Evolutionary conservation across 306 rosid species (phyloP).

Genomic region (Trichosanthes cucumerina): DNA sequence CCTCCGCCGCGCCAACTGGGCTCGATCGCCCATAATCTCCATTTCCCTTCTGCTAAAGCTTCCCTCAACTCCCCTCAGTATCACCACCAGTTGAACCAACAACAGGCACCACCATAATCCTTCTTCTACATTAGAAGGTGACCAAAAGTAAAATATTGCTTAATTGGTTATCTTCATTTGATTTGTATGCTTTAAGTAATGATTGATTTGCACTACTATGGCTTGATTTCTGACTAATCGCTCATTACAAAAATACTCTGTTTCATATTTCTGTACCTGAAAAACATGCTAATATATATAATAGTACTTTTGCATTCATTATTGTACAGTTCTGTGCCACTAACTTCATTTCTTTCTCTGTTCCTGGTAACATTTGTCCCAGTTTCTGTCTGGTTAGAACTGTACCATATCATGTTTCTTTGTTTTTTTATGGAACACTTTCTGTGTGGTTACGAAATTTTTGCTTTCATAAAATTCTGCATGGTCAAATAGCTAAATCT

Average conservation of each 20-base stretch:
- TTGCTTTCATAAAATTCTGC: background rate
- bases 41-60: conserved; percentile 33
- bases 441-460: background rate
- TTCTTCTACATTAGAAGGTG: conserved; percentile 4
- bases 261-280: background rate
- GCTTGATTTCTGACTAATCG: conserved; percentile 9
- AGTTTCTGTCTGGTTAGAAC: background rate
- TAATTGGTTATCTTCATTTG: background rate
- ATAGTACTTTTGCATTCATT: background rate
- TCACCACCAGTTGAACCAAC: conserved; percentile 35
- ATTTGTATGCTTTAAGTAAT: conserved; percentile 11
- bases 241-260: conserved; percentile 3
- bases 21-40: conserved; percentile 38
- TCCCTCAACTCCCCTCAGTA: conserved; percentile 37
- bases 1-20: conserved; percentile 32
- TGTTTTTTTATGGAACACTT: background rate
- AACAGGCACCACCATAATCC: conserved; percentile 38
- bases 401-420: background rate
- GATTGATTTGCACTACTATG: background rate
- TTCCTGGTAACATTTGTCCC: background rate
- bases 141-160: conserved; percentile 4
- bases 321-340: background rate
- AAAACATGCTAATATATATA: conserved; percentile 3
- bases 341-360: background rate
- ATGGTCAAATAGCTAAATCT: background rate